phyloP scores from a whole-genome alignment of 305 asterid genomes.

The Solanum hybrid region DNA sequence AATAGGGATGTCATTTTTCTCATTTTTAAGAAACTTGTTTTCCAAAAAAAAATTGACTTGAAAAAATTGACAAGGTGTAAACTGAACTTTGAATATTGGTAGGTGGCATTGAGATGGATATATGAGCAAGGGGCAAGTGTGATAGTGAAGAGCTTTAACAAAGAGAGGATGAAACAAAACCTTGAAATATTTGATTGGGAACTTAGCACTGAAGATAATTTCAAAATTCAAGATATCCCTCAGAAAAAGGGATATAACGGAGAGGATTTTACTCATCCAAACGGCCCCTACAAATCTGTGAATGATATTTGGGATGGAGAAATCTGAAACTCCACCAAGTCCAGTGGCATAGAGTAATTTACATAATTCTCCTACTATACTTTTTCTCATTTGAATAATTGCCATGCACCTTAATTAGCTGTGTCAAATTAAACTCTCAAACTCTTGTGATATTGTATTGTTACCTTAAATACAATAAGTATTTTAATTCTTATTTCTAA shows the following conservation, averaged over 20 bases:
- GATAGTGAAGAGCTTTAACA: slow-evolving; percentile 21
- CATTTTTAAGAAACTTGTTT: no score
- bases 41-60: neutral
- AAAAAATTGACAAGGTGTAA: no score
- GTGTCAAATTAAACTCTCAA: neutral
- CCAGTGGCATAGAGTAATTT: neutral
- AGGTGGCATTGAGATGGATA: slow-evolving; percentile 23
- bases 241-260: slow-evolving; percentile 18
- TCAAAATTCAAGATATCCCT: slow-evolving; percentile 23
- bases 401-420: neutral
- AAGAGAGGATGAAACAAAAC: slow-evolving; percentile 31
- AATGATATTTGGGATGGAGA: slow-evolving; percentile 53
- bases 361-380: neutral
- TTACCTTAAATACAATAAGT: neutral
- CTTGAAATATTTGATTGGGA: slow-evolving; percentile 31
- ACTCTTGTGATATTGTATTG: neutral
- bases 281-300: slow-evolving; percentile 25
- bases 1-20: no score
- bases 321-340: neutral
- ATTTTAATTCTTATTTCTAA: neutral
- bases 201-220: slow-evolving; percentile 23
- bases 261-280: slow-evolving; percentile 7
- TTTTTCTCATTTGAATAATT: neutral
- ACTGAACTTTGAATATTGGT: neutral
- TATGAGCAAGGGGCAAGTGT: slow-evolving; percentile 21